Evolutionary conservation across 176 grass and related monocot species (phyloP).

Genomic region (Puccinellia tenuiflora): DNA sequence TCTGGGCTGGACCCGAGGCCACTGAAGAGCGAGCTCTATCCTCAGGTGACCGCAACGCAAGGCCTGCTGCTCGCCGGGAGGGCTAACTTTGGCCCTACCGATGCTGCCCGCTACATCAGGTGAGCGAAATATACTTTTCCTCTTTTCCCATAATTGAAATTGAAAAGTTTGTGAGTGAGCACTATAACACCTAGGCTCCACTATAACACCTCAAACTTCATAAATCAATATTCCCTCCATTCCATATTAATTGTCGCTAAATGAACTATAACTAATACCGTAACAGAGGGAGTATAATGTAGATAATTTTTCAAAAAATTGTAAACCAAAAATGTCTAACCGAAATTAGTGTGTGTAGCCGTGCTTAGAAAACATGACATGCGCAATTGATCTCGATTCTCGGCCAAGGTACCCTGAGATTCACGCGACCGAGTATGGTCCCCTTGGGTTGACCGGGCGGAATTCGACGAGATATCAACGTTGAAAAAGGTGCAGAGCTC

Average conservation of each 20-base stretch:
- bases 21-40: conserved; percentile 9
- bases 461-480: background rate
- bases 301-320: too few species aligned
- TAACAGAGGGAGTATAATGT: too few species aligned
- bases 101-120: background rate
- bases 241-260: too few species aligned
- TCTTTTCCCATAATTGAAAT: too few species aligned
- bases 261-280: too few species aligned
- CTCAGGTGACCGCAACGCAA: conserved; percentile 1
- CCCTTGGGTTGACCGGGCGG: background rate
- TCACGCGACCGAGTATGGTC: background rate
- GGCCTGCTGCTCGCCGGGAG: conserved; percentile 18
- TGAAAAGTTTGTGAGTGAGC: too few species aligned
- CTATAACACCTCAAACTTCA: too few species aligned
- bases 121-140: background rate
- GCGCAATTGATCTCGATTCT: background rate
- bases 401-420: background rate
- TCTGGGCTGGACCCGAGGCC: conserved; percentile 49
- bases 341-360: too few species aligned
- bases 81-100: conserved; percentile 21
- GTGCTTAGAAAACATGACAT: background rate
- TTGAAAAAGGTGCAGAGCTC: background rate
- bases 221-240: too few species aligned
- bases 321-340: too few species aligned
- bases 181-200: too few species aligned